phyloP scores from a whole-genome alignment of 1,139 yeast genomes.

The Taphrina wiesneri region DNA sequence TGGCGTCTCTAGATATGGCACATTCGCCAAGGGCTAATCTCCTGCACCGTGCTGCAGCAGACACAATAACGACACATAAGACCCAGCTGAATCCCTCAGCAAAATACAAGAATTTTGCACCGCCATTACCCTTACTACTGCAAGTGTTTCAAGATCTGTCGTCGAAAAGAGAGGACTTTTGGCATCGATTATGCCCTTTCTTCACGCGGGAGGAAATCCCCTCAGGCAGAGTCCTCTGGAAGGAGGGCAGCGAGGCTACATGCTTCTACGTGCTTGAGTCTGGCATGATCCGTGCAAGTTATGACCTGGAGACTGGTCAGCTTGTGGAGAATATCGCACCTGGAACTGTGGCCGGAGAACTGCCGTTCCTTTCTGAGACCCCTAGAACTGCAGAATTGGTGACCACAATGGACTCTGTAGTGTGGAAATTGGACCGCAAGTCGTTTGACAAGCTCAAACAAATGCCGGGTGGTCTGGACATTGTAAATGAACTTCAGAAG shows the following conservation, averaged over 20 bases:
- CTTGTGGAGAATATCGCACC: constrained; percentile 79
- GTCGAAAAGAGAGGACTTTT: constrained; percentile 60
- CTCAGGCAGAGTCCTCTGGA: constrained; percentile 49
- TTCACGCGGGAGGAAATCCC: constrained; percentile 56
- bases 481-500: constrained; percentile 68
- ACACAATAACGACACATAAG: constrained; percentile 27
- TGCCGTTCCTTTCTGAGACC: constrained; percentile 55
- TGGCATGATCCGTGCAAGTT: constrained; percentile 70
- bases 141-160: constrained; percentile 71
- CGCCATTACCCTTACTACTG: constrained; percentile 69
- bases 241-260: constrained; percentile 45
- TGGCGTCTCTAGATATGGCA: constrained; percentile 30
- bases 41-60: constrained; percentile 31
- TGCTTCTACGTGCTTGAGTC: constrained; percentile 72
- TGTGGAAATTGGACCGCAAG: constrained; percentile 67
- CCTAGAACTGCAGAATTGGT: constrained; percentile 47
- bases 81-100: not conserved
- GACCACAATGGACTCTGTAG: constrained; percentile 58
- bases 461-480: constrained; percentile 51
- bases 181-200: constrained; percentile 57
- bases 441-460: constrained; percentile 49
- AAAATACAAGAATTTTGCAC: constrained; percentile 46
- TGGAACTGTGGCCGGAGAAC: constrained; percentile 86
- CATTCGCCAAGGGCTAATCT: constrained; percentile 32
- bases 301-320: constrained; percentile 54